A percentile compares a stretch with the other conserved stretches of the same genome.
Evolutionary conservation across 2,329 filamentous ascomycete species (phyloP).

Genomic region (Calonectria henricotiae): DNA sequence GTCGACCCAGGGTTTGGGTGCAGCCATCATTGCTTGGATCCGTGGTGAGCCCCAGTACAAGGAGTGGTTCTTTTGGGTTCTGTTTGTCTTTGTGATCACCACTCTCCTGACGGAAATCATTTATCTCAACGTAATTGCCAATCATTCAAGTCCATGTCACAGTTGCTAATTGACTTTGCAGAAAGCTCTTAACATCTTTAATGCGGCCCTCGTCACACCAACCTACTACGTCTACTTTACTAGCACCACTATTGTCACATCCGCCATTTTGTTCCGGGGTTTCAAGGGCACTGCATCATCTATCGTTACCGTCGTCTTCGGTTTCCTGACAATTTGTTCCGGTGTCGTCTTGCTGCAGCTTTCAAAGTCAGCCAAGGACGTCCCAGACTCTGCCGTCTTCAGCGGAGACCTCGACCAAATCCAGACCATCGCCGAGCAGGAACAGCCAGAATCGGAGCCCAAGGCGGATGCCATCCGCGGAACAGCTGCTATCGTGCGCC

Average conservation of each 20-base stretch:
- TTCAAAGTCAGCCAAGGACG: conserved; percentile 98
- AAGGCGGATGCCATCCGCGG: conserved; percentile 97
- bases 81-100: conserved; percentile 90
- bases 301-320: conserved; percentile 92
- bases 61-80: conserved; percentile 95
- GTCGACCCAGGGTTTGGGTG: conserved; percentile 91
- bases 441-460: conserved; percentile 96
- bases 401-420: conserved; percentile 95
- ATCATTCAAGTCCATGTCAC: conserved; percentile 18
- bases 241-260: conserved; percentile 94
- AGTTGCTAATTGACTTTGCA: conserved; percentile 64
- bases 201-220: conserved; percentile 95
- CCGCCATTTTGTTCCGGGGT: conserved; percentile 91
- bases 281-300: conserved; percentile 89
- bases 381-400: conserved; percentile 94
- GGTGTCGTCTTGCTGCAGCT: conserved; percentile 94
- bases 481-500: conserved; percentile 87
- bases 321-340: conserved; percentile 93
- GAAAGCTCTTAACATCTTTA: conserved; percentile 99
- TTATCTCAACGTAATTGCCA: conserved; percentile 85
- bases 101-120: conserved; percentile 95
- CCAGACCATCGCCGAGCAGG: conserved; percentile 93
- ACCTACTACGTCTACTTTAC: conserved; percentile 99
- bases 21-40: conserved; percentile 91
- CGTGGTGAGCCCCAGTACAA: conserved; percentile 91